Conservation (phyloP, 192 early-diverging fungal genomes). For the Mortierella alpina region DNA sequence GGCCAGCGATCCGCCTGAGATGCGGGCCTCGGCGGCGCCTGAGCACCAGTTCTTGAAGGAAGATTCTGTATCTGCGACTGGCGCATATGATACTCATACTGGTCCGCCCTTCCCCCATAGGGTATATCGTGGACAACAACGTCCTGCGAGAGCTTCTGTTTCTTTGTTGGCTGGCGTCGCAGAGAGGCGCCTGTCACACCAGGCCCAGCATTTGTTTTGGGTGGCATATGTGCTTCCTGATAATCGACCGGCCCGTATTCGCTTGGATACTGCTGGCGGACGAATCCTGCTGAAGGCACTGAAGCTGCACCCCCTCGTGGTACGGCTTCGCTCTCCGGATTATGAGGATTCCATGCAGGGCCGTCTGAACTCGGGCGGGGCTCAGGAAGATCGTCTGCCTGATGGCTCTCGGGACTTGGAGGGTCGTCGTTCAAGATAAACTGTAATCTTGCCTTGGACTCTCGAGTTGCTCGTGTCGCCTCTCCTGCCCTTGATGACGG, state of each 20-base stretch:
- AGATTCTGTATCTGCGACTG: constrained; percentile 18
- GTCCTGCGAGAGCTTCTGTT: constrained; percentile 22
- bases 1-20: constrained; percentile 23
- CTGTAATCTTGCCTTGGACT: constrained; percentile 37
- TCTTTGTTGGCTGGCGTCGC: constrained; percentile 21
- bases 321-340: not conserved
- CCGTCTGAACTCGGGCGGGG: constrained; percentile 3
- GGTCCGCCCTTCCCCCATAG: not conserved
- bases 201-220: not conserved
- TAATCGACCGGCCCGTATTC: constrained; percentile 12
- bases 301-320: not conserved
- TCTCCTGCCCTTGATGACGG: not conserved
- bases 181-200: not conserved
- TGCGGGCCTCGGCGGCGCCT: not conserved
- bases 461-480: constrained; percentile 4
- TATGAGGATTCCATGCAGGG: constrained; percentile 5
- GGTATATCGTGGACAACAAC: not conserved
- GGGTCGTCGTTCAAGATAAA: constrained; percentile 48
- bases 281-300: not conserved
- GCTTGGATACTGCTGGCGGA: not conserved
- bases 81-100: constrained; percentile 33
- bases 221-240: not conserved
- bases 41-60: not conserved
- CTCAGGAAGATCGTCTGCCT: constrained; percentile 12
- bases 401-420: constrained; percentile 15